phyloP scores from a whole-genome alignment of 2,329 filamentous ascomycete genomes.

The Apiospora phragmitis region DNA sequence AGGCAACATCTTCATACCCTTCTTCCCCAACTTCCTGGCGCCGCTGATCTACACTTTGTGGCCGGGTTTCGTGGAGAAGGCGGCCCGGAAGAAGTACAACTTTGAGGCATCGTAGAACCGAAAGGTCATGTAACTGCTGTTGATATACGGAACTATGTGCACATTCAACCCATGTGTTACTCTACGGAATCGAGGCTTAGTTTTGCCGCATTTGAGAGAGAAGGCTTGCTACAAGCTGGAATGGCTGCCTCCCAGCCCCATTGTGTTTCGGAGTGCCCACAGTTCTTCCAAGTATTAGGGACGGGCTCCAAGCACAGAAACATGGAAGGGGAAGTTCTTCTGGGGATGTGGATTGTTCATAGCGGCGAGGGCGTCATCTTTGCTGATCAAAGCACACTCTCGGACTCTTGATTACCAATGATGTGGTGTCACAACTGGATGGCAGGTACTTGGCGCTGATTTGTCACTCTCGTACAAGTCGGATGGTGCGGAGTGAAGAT shows the following conservation, averaged over 20 bases:
- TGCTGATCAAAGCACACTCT: not conserved
- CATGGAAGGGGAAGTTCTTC: not conserved
- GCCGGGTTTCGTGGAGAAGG: slow-evolving; percentile 30
- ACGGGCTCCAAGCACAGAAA: not conserved
- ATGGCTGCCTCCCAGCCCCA: not conserved
- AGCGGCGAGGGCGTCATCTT: not conserved
- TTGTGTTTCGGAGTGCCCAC: not conserved
- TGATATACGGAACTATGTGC: not conserved
- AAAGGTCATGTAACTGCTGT: not conserved
- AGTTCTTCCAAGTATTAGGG: not conserved
- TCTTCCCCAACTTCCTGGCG: slow-evolving; percentile 31
- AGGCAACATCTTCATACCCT: slow-evolving; percentile 32
- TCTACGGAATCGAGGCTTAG: not conserved
- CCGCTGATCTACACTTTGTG: slow-evolving; percentile 32
- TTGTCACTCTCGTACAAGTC: not conserved
- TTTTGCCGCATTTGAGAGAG: not conserved
- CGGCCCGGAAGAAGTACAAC: slow-evolving; percentile 33
- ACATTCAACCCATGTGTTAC: too few relatives aligned
- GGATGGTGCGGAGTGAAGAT: not conserved
- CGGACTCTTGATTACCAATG: not conserved
- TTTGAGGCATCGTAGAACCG: slow-evolving; percentile 17
- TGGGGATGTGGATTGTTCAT: not conserved
- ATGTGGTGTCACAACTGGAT: not conserved
- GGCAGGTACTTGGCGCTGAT: not conserved
- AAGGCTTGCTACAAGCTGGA: not conserved